Evolutionary conservation across 1,284 basidiomycete genomes (phyloP), one percentile per base, ranked within the genome.

Genomic region (Leccinum proliferum): DNA sequence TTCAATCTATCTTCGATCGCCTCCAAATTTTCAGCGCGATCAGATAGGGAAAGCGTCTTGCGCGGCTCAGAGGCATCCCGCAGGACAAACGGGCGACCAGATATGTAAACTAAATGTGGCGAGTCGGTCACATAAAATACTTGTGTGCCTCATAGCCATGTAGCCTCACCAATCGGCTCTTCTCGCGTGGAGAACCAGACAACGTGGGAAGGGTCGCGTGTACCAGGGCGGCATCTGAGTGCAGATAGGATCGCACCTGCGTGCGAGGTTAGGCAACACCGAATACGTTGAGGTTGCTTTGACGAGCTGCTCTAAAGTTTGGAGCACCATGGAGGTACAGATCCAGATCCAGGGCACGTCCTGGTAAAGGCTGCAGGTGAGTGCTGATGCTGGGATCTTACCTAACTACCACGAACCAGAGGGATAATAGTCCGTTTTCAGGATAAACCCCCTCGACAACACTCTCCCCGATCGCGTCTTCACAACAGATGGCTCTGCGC

Each of bases 211-310:
- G 87, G 82, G 66, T 87, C 81, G 8, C 74, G 72, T 11, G 78
- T 81, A 63, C 81, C 82, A 2, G 92, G 92, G 57, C 90, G 82
- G 70, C 91, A 94, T 32, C 89, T 83, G 6, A 99, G 83, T 6
- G 96, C 83, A 25, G 94, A 93, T 5, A 99, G 80, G 60, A 99
- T 94, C 1, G 94, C 95, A 63, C 97, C 65, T 95, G 90, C 0
- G 94, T 88, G 4, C 96, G 94, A 12, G 97, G 97, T 73, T 99
- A 97, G 2, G 97, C 97, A 7, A 90, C 91, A 18, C 94, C 96
- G 73, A 91, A 97, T 2, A 98, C 93, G 67, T 95, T 94, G 57
- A 96, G 81, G 65, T 85, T 84, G 52, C 86, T 88, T 57, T 87
- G 83, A 61, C 86, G 80, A 25, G 90, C 89, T 57, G 92, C 88